Evolutionary conservation across 768 basidiomycete genomes (phyloP).

Genomic region (Phylloporus sp.): DNA sequence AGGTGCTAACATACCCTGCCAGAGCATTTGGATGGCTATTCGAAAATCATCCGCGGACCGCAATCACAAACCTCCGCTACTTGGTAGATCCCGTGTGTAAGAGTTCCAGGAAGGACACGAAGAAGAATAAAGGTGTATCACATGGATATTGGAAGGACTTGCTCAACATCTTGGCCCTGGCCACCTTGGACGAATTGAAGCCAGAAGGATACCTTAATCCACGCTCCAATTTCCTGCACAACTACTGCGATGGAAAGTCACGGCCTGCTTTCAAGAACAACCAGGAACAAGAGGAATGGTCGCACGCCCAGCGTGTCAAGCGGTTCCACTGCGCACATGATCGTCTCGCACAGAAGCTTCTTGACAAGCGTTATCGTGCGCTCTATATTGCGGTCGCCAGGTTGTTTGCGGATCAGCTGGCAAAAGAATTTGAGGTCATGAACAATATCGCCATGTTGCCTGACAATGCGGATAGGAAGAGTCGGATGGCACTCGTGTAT

Average conservation of each 20-base stretch:
- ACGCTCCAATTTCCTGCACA: slow-evolving; percentile 25
- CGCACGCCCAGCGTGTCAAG: slow-evolving; percentile 16
- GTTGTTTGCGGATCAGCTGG: slow-evolving; percentile 51
- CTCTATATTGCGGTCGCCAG: slow-evolving; percentile 60
- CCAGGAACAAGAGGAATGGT: slow-evolving; percentile 23
- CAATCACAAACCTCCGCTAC: slow-evolving; percentile 53
- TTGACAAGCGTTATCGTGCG: slow-evolving; percentile 49
- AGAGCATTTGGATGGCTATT: slow-evolving; percentile 66
- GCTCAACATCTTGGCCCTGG: slow-evolving; percentile 61
- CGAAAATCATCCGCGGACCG: slow-evolving; percentile 62
- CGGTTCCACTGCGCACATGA: slow-evolving; percentile 28
- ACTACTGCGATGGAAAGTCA: slow-evolving; percentile 11
- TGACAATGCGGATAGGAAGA: slow-evolving; percentile 20
- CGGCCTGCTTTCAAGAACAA: slow-evolving; percentile 25
- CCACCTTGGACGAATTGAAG: slow-evolving; percentile 46
- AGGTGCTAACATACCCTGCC: not conserved
- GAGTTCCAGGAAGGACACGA: slow-evolving; percentile 6
- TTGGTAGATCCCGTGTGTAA: slow-evolving; percentile 50
- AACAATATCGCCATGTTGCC: slow-evolving; percentile 33
- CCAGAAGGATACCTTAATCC: slow-evolving; percentile 1
- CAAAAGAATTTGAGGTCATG: slow-evolving; percentile 43
- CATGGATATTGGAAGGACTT: slow-evolving; percentile 79
- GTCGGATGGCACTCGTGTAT: slow-evolving; percentile 7
- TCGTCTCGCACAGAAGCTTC: slow-evolving; percentile 38
- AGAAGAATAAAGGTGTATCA: slow-evolving; percentile 10